These are phyloP conservation scores for Podochytrium sp. DNA, from an alignment of 192 early-diverging fungal species.

Conservation along the genomic window DNA sequence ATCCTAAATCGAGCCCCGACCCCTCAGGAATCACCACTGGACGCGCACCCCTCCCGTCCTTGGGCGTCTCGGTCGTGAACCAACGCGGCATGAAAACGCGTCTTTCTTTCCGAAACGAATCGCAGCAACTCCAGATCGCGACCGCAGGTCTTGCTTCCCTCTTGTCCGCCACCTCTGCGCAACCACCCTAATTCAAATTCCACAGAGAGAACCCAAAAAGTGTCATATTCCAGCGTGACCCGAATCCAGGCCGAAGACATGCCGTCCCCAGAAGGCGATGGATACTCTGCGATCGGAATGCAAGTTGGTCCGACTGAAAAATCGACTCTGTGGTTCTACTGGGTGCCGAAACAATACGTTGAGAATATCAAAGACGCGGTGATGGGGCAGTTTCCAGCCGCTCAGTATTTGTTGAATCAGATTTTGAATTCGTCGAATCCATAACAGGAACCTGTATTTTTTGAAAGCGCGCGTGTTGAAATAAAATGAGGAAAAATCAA, in stretches of 20 bases:
- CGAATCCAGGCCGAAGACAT: slow-evolving; percentile 13
- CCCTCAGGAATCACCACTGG: background rate
- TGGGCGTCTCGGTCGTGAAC: slow-evolving; percentile 4
- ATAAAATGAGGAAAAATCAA: too few relatives aligned
- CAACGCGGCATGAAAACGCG: slow-evolving; percentile 27
- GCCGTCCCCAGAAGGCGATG: background rate
- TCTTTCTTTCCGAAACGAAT: slow-evolving; percentile 18
- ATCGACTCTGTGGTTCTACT: slow-evolving; percentile 28
- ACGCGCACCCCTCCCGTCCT: background rate
- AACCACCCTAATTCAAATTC: too few relatives aligned
- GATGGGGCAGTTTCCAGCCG: background rate
- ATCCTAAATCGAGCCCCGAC: too few relatives aligned
- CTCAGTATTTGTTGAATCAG: slow-evolving; percentile 1
- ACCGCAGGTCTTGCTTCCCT: too few relatives aligned
- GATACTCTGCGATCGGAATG: slow-evolving; percentile 28
- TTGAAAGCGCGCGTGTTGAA: too few relatives aligned
- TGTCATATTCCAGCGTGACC: background rate
- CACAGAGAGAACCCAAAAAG: slow-evolving; percentile 33
- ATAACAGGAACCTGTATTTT: too few relatives aligned
- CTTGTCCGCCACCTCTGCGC: too few relatives aligned
- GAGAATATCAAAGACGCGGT: slow-evolving; percentile 30
- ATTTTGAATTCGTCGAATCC: slow-evolving; percentile 17
- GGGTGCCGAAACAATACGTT: slow-evolving; percentile 32
- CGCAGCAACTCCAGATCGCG: slow-evolving; percentile 29
- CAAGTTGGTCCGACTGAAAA: slow-evolving; percentile 40